A percentile compares a stretch with the other conserved stretches of the same genome.
phyloP scores from a whole-genome alignment of 164 flowering plant species.

The Magnolia officinalis region DNA sequence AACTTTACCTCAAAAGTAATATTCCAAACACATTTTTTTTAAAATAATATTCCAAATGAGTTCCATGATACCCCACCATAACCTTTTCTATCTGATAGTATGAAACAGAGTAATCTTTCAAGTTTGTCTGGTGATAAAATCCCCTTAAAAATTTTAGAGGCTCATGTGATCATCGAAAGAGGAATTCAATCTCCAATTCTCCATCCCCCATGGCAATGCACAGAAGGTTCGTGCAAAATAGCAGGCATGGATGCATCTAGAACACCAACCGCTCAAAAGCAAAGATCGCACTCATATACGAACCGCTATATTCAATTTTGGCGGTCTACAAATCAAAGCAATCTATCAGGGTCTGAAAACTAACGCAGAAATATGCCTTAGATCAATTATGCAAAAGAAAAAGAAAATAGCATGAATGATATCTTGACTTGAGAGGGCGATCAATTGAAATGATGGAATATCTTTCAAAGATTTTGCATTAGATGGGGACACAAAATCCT shows the following conservation, averaged over 20 bases:
- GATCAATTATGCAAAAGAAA: not conserved
- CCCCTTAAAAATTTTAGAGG: too few species aligned
- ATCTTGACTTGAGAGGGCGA: not conserved
- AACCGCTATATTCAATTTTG: not conserved
- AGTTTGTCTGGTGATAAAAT: too few species aligned
- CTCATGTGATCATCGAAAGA: too few species aligned
- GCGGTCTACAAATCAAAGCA: not conserved
- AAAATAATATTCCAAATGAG: too few species aligned
- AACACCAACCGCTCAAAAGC: not conserved
- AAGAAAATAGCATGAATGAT: not conserved
- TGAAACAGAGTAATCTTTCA: too few species aligned
- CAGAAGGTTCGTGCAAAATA: too few species aligned
- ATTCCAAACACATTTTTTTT: too few species aligned
- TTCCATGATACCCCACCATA: too few species aligned
- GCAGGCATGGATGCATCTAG: not conserved
- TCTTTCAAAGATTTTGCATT: not conserved
- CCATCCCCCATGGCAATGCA: too few species aligned
- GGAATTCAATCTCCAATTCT: too few species aligned
- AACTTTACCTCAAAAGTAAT: too few species aligned
- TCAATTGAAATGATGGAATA: not conserved
- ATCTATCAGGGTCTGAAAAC: not conserved
- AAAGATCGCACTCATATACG: not conserved
- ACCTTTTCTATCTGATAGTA: too few species aligned
- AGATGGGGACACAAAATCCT: not conserved
- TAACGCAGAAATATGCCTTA: not conserved